Evolutionary conservation across 176 grass and related monocot genomes (phyloP).

Genomic region (Secale cereale): DNA sequence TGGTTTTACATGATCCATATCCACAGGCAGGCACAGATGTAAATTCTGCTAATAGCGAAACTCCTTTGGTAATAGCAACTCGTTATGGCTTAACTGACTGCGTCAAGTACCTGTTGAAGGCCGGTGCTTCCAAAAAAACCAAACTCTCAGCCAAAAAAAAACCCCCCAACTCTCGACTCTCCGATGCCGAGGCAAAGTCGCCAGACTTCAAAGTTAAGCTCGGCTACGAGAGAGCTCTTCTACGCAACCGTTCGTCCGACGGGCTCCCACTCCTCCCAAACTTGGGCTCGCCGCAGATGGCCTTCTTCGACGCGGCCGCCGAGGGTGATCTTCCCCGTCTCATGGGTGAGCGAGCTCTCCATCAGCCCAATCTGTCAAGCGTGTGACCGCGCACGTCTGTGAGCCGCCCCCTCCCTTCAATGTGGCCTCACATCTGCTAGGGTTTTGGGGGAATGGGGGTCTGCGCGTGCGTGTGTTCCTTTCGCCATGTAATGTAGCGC

Average conservation of each 20-base stretch:
- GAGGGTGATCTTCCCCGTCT: slow-evolving; percentile 10
- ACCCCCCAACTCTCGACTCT: neutral
- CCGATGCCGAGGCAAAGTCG: too few species aligned
- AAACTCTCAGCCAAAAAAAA: neutral
- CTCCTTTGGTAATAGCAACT: neutral
- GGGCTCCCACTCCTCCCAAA: neutral
- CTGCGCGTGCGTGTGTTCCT: too few species aligned
- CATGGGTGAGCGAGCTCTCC: slow-evolving; percentile 6
- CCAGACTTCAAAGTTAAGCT: neutral
- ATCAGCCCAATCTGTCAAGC: neutral
- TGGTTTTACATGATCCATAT: neutral
- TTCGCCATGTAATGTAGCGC: too few species aligned
- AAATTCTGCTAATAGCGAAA: neutral
- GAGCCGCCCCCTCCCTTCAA: too few species aligned
- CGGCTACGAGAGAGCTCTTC: neutral
- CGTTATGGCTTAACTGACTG: neutral
- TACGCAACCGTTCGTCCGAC: neutral
- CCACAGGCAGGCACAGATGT: neutral
- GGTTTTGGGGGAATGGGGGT: neutral
- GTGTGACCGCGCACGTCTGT: neutral
- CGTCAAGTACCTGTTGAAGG: neutral
- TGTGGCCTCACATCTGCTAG: too few species aligned
- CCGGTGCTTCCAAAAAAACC: neutral
- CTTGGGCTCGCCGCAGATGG: neutral
- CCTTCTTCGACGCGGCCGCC: slow-evolving; percentile 32